Evolutionary conservation across 139 green algal genomes (phyloP), one percentile per base, ranked within the genome.

Genomic region (Coelastrella sp.): DNA sequence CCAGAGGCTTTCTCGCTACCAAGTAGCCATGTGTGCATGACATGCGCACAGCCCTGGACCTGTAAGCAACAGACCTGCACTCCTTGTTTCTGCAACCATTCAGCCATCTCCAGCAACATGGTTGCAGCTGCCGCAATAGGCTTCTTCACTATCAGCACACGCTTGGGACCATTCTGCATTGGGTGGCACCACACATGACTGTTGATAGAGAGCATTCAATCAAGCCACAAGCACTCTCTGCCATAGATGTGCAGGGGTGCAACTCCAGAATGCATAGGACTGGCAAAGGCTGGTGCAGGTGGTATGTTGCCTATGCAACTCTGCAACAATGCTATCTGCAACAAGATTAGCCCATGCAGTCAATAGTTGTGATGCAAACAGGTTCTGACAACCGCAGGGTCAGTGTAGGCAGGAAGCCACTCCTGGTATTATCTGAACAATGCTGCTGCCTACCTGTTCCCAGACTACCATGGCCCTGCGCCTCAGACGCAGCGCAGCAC

Each of bases 141-240:
- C 0, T 89, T 89, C 87, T 98, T 98, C 2, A 98, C 89, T 17
- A 98, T 90, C 2, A 98, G 86, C 21, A 94, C 90, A 3, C 72
- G 89, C 15, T 81, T 67, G 7, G 92, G 93, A 9, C 79, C 53
- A 5, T 62, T 88, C 5, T 91, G 73, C 64, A 64, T 9, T 9
- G 19, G 15, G 45, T 9, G 45, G 11, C 45, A n/a, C 17, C 38
- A 40, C 62, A 40, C 57, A 40, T 40, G 62, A 15, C 30, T 32
- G 53, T 27, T 64, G 53, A 32, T n/a, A 21, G 6, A 27, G 19
- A n/a, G 53, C 17, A 9, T n/a, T 9, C 19, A n/a, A 5, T 64
- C 53, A 34, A n/a, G 19, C 30, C 7, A 5, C 53, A 64, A 34
- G 13, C 2, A 23, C 13, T 57, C 17, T 2, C 17, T 11, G 13